Evolutionary conservation across 169 alveolate genomes (phyloP).

Genomic region (Amoebophrya sp.): DNA sequence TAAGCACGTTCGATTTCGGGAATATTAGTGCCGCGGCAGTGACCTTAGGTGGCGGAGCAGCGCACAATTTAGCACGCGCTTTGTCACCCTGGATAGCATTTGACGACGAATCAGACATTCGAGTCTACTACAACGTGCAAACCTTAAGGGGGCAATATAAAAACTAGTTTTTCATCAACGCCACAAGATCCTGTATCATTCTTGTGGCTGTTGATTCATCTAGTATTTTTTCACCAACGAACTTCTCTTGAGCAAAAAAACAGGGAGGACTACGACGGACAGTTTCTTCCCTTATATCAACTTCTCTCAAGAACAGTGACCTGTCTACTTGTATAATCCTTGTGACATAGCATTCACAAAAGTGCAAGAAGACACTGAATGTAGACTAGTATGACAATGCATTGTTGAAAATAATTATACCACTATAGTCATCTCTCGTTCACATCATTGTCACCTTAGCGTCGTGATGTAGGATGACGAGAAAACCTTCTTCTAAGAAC

Average conservation of each 20-base stretch:
- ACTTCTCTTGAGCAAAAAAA: too few relatives aligned
- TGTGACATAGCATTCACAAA: neutral
- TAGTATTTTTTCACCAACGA: too few relatives aligned
- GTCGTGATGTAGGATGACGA: neutral
- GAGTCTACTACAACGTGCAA: constrained; percentile 18
- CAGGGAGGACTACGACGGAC: too few relatives aligned
- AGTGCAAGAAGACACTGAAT: neutral
- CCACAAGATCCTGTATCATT: constrained; percentile 34
- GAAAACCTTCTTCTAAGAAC: neutral
- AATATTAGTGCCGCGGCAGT: constrained; percentile 38
- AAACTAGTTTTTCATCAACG: neutral
- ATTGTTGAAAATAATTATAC: constrained; percentile 35
- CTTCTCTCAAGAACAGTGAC: too few relatives aligned
- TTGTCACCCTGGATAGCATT: constrained; percentile 24
- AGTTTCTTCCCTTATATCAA: too few relatives aligned
- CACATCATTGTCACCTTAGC: neutral
- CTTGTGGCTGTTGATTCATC: constrained; percentile 31
- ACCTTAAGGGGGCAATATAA: neutral
- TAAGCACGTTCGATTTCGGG: constrained; percentile 25
- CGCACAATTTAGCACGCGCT: constrained; percentile 45
- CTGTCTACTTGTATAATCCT: constrained; percentile 35
- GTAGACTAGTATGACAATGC: constrained; percentile 9
- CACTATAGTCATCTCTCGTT: constrained; percentile 17
- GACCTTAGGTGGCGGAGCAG: constrained; percentile 43
- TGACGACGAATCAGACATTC: constrained; percentile 9